Percentiles rank a stretch among this genome's conserved stretches.
Conservation (phyloP, 78 protist species). For the Pelomyxa schiedti region DNA sequence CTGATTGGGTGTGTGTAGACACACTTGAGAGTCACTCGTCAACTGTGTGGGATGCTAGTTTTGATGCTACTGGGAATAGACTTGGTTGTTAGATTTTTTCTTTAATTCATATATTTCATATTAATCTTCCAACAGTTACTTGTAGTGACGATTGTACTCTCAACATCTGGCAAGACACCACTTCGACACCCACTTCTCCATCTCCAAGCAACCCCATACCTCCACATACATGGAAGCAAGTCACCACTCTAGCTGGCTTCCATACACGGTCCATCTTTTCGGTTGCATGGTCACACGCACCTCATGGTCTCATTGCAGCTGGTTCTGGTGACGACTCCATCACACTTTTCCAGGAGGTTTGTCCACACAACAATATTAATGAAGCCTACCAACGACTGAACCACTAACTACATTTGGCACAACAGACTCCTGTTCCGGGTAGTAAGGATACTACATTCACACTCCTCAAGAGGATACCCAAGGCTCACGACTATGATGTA, state of each 20-base stretch:
- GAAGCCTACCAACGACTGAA: neutral
- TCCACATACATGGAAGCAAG: conserved; percentile 12
- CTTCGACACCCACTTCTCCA: neutral
- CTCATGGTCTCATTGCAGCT: conserved; percentile 22
- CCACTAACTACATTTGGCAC: neutral
- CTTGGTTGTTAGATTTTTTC: conserved; percentile 4
- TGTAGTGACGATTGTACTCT: conserved; percentile 5
- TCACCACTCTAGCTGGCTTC: neutral
- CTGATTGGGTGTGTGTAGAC: conserved; percentile 74
- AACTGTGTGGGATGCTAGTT: conserved; percentile 81
- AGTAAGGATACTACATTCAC: neutral
- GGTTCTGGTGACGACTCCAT: conserved; percentile 65
- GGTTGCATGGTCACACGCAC: conserved; percentile 43
- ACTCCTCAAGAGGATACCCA: neutral
- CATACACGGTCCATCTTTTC: conserved; percentile 54
- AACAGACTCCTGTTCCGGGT: neutral
- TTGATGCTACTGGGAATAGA: conserved; percentile 40
- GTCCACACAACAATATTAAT: neutral
- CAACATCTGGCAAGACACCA: conserved; percentile 12
- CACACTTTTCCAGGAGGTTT: conserved; percentile 9
- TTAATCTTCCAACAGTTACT: neutral
- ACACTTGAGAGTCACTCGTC: conserved; percentile 77
- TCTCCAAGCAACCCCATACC: neutral
- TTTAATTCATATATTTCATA: conserved; percentile 1
- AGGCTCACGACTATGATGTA: conserved; percentile 65